Base-by-base conservation (phyloP, 2,329 filamentous ascomycete genomes). In the Salinomyces thailandicus region DNA sequence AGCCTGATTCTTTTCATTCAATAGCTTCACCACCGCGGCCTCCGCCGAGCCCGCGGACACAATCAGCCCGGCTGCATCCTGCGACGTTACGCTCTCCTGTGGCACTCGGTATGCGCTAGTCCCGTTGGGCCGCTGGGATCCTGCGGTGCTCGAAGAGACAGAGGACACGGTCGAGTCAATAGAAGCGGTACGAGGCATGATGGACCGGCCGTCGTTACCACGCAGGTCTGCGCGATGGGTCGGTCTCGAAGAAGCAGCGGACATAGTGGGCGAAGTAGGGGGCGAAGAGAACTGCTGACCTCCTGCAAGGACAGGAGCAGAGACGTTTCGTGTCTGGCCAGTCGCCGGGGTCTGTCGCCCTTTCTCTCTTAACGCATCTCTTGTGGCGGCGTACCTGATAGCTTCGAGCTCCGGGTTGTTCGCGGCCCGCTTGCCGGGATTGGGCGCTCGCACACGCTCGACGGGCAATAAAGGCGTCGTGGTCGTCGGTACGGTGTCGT, bases 141-240 rank as follows among this genome's bases (percentile, higher is more conserved):
- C 58, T 29, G 63, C 33, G 9, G 38, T 43, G 4, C 27, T 30
- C 28, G 45, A 49, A 4, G 66, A 68, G 39, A 66, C 51, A 5
- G 66, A 66, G 9, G 89, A 94, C 31, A 93, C 81, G n/a, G 84
- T 82, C 8, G 87, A 95, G 59, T 96, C 89, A 52, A 94, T 89
- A 8, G 89, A 95, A 3, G 83, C 82, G 38, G 82, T 93, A 51
- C 87, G 77, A 29, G 48, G 42, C 52, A 54, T 50, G 15, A 44
- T 48, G 14, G 49, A 12, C n/a, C 19, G 24, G 13, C 19, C 36
- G 27, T 38, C 36, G 50, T 39, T 27, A 24, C 29, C n/a, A n/a
- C 29, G 20, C n/a, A 31, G 30, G 5, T 34, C 41, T 33, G 33
- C 33, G 31, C 31, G 37, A 19, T 22, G 22, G 22, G 28, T 35